Base-by-base conservation (phyloP, 768 basidiomycete species). In the Pleurotus salmoneostramineus region DNA sequence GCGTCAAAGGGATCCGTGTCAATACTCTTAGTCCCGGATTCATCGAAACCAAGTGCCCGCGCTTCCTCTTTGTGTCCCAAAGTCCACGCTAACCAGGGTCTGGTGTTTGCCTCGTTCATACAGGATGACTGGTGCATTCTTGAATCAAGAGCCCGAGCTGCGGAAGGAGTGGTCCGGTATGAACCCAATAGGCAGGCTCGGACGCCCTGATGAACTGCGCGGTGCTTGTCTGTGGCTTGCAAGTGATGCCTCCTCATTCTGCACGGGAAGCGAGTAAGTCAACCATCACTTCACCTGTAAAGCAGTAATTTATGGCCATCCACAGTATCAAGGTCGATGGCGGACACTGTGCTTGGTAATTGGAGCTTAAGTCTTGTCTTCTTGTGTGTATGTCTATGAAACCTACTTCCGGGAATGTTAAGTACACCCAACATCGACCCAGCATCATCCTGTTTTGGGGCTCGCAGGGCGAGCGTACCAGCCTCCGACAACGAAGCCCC, bases 1-100 rank as follows among this genome's bases (percentile, higher is more conserved):
- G 87, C 3, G 70, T 69, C n/a, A 74, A 83, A 63, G 70, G 74
- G 2, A 90, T 91, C 50, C 77, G 89, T 3, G 88, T 89, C 60
- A 91, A 91, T 66, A 73, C 81, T 3, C 72, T 91, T 57, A 88
- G 85, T 51, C 89, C 88, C 0, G 89, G 89, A 21, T 82, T 87
- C 62, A 86, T 89, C 35, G 85, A 85, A 63, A 89, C 87, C 0
- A 75, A 75, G 85, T 85, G 43, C 27, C 35, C 40, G 35, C 37
- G 37, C n/a, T n/a, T 10, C n/a, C n/a, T 10, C 37, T n/a, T 40
- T 40, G n/a, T 33, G n/a, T n/a, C 47, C 21, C 10, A 31, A 5
- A 7, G 42, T 0, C 50, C 34, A 4, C 21, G 21, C 21, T 27
- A 27, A 27, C 21, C 21, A 27, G 21, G 21, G 21, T 27, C 21